Base-by-base conservation (phyloP, 225 moss, liverwort and hornwort genomes). In the Pseudisothecium myosuroides region DNA sequence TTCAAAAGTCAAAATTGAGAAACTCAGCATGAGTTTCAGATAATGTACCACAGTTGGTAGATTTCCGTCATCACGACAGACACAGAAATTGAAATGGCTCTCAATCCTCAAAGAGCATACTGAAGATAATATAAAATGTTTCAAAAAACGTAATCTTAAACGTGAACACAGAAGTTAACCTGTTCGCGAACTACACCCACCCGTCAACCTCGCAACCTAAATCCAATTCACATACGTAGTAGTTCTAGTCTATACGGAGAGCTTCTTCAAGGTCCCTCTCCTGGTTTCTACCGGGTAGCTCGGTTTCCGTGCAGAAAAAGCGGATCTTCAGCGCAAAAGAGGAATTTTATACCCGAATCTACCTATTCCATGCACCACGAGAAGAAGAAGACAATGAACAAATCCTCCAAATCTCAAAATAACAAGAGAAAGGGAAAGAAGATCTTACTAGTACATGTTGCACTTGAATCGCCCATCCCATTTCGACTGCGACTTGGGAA, bases 381-480 rank as follows among this genome's bases (percentile, higher is more conserved):
- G 66, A 80, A 65, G 55, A 21, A 56, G 73, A 43, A 52, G 52
- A 78, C 55, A 41, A 17, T 31, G 50, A 81, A 64, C 56, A 83
- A 26, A 85, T 9, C 68, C 32, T 56, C 36, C 50, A 81, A 77
- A 49, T n/a, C 45, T 87, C 56, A 34, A 17, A 52, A 86, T 3
- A 67, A 22, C 47, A 56, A 49, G 28, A 11, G 74, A 49, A 23
- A 86, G 68, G 62, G 69, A 61, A 60, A 74, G 80, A 82, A 43
- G 68, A 80, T 68, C 94, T 92, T 91, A 94, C 94, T 94, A 94
- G 94, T 94, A 94, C 88, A 94, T 88, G 87, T 94, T 94, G 91
- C 94, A 94, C 91, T 95, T 95, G 90, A 95, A 89, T 68, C 95
- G 95, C 56, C 95, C 94, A 79, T 95, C 93, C 95, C 95, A 95